A percentile compares a stretch with the other conserved stretches of the same genome.
Conservation (phyloP, 2,329 filamentous ascomycete genomes). For the Cladophialophora immunda region DNA sequence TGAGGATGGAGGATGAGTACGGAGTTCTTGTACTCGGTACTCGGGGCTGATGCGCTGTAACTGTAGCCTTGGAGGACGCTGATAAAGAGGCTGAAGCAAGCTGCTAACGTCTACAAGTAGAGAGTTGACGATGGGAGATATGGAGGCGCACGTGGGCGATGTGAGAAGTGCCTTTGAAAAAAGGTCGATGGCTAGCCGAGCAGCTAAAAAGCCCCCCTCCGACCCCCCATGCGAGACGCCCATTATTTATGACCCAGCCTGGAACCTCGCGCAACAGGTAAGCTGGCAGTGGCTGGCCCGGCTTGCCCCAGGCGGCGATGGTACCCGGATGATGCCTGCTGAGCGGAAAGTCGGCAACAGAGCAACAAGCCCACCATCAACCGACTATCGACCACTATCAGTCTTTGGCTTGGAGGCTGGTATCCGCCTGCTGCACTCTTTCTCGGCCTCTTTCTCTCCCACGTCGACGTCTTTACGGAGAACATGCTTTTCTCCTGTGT, state of each 20-base stretch:
- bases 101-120: background rate
- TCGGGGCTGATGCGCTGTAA: background rate
- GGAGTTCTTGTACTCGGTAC: too few species aligned
- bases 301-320: background rate
- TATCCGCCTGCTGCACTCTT: background rate
- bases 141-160: slow-evolving; percentile 18
- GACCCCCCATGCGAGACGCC: slow-evolving; percentile 10
- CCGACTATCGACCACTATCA: too few species aligned
- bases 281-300: background rate
- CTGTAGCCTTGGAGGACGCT: background rate
- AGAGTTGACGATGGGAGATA: background rate
- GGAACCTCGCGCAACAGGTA: background rate
- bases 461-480: background rate
- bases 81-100: slow-evolving; percentile 3
- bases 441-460: background rate
- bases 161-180: slow-evolving; percentile 5
- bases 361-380: slow-evolving; percentile 11
- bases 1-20: too few species aligned
- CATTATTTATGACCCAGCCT: background rate
- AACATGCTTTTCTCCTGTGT: background rate
- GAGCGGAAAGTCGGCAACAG: slow-evolving; percentile 16
- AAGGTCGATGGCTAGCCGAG: slow-evolving; percentile 22
- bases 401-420: background rate
- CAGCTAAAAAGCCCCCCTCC: slow-evolving; percentile 6
- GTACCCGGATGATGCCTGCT: background rate